Evolutionary conservation across 768 basidiomycete genomes (phyloP), one percentile per base, ranked within the genome.

Genomic region (Erythrobasidium yunnanense): DNA sequence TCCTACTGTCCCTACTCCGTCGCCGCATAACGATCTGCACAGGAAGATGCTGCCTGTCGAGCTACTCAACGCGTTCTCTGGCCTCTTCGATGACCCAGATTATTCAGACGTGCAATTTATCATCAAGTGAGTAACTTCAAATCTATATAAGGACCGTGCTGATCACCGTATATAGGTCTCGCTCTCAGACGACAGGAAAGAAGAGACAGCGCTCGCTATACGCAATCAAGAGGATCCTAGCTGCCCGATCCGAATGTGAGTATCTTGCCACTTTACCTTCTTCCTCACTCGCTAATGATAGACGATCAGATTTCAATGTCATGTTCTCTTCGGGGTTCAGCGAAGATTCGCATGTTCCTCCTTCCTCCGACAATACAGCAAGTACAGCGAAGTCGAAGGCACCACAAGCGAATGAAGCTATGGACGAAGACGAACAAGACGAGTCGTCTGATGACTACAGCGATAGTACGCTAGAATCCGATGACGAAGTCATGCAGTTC

Each of bases 141-240:
- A 4, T 42, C 11, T 45, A 32, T 5, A 8, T 55, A 51, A 51
- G 18, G 4, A n/a, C 18, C 17, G 32, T 4, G 8, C 22, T 55
- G 22, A 30, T 22, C 30, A 5, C 11, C 30, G 27, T 3, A 3
- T 20, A 29, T 55, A 34, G 30, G 15, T 34, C n/a, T 32, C 35
- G 52, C 38, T 54, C 53, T 20, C 29, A 20, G 32, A n/a, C 4
- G 23, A 67, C 50, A n/a, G 49, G 74, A 73, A 73, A n/a, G 45
- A 50, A 42, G 18, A 51, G 54, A 47, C 65, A 68, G 68, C 67
- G 72, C 30, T 38, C 67, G 58, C 72, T 79, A 0, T 78, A 74
- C 67, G 78, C 77, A 0, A 76, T 73, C 33, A 76, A 76, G 70
- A 78, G 77, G 68, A 68, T 79, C 18, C 69, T 79, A 7, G 63